Evolutionary conservation across 2,329 filamentous ascomycete genomes (phyloP).

Genomic region (Davidsoniella eucalypti): DNA sequence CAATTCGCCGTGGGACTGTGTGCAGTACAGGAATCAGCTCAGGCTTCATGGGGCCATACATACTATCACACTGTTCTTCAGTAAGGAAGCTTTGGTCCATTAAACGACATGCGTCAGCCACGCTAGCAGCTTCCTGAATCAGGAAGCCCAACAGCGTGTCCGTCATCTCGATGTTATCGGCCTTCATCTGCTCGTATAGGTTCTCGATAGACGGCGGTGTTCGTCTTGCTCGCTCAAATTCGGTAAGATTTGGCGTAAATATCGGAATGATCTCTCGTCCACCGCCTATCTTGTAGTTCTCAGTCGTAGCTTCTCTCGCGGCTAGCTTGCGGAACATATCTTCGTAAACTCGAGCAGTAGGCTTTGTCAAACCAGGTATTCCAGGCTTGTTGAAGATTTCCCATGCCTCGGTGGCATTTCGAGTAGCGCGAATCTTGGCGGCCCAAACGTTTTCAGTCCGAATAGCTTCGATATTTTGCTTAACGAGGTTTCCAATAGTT

Average conservation of each 20-base stretch:
- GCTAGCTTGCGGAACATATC: constrained; percentile 45
- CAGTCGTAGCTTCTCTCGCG: constrained; percentile 18
- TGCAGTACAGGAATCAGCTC: constrained; percentile 2
- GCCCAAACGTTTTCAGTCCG: constrained; percentile 28
- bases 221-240: constrained; percentile 48
- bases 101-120: constrained; percentile 5
- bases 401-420: constrained; percentile 47
- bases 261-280: constrained; percentile 14
- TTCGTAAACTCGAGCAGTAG: constrained; percentile 32
- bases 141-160: constrained; percentile 38
- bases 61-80: background rate
- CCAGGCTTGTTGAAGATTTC: constrained; percentile 27
- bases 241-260: constrained; percentile 34
- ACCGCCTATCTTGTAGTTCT: constrained; percentile 15
- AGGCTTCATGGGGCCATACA: constrained; percentile 13
- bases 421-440: constrained; percentile 38
- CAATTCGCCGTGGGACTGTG: constrained; percentile 10
- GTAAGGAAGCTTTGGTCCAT: constrained; percentile 4
- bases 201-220: constrained; percentile 40
- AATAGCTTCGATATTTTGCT: background rate
- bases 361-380: constrained; percentile 18
- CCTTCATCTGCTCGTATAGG: constrained; percentile 43
- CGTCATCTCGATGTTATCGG: constrained; percentile 29
- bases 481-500: constrained; percentile 16
- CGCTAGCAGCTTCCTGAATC: constrained; percentile 31